Conservation (phyloP, 179 eudicot species). For the Pouteria campechiana region DNA sequence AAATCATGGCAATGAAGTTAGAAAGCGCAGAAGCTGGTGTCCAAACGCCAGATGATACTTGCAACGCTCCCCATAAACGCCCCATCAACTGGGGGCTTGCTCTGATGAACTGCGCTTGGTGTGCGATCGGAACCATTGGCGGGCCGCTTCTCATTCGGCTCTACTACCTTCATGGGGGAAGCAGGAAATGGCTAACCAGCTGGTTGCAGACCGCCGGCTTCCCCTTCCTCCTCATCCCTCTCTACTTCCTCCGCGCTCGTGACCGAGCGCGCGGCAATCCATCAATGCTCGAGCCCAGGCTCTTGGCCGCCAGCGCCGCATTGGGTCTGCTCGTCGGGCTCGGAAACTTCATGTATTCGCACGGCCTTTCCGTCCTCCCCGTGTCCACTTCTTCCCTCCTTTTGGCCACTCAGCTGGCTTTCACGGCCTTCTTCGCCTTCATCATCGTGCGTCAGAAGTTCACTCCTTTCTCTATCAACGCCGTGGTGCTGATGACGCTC, state of each 20-base stretch:
- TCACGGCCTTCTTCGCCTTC: conserved; percentile 18
- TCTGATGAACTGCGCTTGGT: conserved; percentile 23
- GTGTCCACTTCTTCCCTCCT: conserved; percentile 14
- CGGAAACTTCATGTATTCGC: conserved; percentile 21
- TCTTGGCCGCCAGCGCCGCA: conserved; percentile 5
- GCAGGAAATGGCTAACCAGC: conserved; percentile 47
- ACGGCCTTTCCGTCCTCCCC: conserved; percentile 16
- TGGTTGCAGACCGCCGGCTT: conserved; percentile 58
- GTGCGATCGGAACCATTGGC: conserved; percentile 28
- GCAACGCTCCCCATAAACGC: too few relatives aligned
- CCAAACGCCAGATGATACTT: too few relatives aligned
- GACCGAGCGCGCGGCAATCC: conserved; percentile 14
- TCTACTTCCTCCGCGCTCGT: conserved; percentile 17
- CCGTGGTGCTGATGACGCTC: conserved; percentile 12
- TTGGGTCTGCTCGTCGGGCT: conserved; percentile 14
- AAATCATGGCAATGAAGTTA: too few relatives aligned
- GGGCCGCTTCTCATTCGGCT: conserved; percentile 56
- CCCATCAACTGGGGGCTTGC: too few relatives aligned
- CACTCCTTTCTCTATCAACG: conserved; percentile 13
- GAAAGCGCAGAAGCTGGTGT: too few relatives aligned
- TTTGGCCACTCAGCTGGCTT: conserved; percentile 16
- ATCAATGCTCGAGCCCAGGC: conserved; percentile 8
- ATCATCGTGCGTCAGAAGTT: conserved; percentile 18
- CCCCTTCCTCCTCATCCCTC: conserved; percentile 52
- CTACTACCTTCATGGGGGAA: conserved; percentile 57